These are phyloP conservation scores for Coemansia reversa DNA, from an alignment of 192 early-diverging fungal genomes.

Conservation along the genomic window DNA sequence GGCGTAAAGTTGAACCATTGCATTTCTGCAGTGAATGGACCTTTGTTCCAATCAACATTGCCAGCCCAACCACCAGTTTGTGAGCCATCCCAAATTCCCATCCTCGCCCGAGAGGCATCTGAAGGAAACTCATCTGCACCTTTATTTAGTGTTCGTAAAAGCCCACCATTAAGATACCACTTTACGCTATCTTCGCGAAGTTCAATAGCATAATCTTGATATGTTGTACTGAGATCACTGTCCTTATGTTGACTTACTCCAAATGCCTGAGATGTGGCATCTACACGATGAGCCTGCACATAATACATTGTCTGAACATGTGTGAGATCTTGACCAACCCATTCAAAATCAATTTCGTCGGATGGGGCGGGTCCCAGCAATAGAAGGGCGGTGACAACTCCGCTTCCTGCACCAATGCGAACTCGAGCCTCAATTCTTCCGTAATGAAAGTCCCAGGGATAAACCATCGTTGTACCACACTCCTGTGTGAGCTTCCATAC, in stretches of 20 bases:
- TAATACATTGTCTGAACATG: constrained; percentile 58
- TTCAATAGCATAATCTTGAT: constrained; percentile 62
- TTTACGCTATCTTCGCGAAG: constrained; percentile 55
- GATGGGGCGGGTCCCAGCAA: constrained; percentile 44
- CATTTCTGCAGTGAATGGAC: constrained; percentile 40
- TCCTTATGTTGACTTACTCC: constrained; percentile 25
- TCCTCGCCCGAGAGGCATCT: constrained; percentile 24
- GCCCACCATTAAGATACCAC: constrained; percentile 58
- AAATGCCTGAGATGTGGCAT: constrained; percentile 23
- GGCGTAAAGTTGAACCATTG: constrained; percentile 34
- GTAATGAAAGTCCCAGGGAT: constrained; percentile 37
- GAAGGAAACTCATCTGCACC: constrained; percentile 25
- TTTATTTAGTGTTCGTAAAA: constrained; percentile 12
- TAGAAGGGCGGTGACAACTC: constrained; percentile 56
- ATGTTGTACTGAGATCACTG: constrained; percentile 43
- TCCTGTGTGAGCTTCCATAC: constrained; percentile 35
- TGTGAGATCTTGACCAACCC: constrained; percentile 56
- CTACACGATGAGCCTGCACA: constrained; percentile 43
- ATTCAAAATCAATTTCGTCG: constrained; percentile 67
- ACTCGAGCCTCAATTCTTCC: constrained; percentile 42
- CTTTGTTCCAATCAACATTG: constrained; percentile 43
- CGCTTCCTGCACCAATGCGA: constrained; percentile 40
- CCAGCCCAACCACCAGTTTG: constrained; percentile 51
- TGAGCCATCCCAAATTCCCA: constrained; percentile 56
- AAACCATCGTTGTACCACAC: constrained; percentile 53